phyloP scores from a whole-genome alignment of 2,329 filamentous ascomycete species.

The Pseudogymnoascus sp. region DNA sequence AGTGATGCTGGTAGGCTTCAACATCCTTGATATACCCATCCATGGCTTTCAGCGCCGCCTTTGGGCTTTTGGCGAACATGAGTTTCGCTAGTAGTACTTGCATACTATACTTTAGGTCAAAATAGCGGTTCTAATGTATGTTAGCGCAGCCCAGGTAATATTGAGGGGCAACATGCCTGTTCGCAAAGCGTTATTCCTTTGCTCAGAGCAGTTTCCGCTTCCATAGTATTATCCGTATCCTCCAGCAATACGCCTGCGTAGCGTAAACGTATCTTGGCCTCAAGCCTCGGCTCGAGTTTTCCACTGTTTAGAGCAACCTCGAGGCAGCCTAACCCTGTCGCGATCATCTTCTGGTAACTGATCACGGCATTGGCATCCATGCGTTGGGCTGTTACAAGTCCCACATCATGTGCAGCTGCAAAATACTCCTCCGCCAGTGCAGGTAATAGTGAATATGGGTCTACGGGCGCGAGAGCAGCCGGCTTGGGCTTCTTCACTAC shows the following conservation, averaged over 20 bases:
- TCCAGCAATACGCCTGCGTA: slow-evolving; percentile 63
- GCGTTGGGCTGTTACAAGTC: slow-evolving; percentile 39
- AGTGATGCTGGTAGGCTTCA: slow-evolving; percentile 57
- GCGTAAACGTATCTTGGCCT: slow-evolving; percentile 60
- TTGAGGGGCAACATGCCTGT: slow-evolving; percentile 37
- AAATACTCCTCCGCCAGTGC: slow-evolving; percentile 72
- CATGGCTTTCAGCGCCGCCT: slow-evolving; percentile 63
- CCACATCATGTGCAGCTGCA: slow-evolving; percentile 51
- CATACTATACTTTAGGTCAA: slow-evolving; percentile 69
- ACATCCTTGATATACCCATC: slow-evolving; percentile 62
- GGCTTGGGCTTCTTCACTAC: not conserved
- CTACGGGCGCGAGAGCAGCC: slow-evolving; percentile 19
- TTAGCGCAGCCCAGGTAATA: not conserved
- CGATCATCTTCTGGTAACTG: slow-evolving; percentile 65
- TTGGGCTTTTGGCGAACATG: slow-evolving; percentile 61
- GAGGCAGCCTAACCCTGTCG: slow-evolving; percentile 64
- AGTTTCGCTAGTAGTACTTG: slow-evolving; percentile 64
- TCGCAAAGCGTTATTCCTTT: slow-evolving; percentile 65
- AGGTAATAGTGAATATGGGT: slow-evolving; percentile 53
- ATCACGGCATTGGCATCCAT: slow-evolving; percentile 44
- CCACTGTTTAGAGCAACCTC: slow-evolving; percentile 58
- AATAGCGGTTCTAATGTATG: slow-evolving; percentile 41
- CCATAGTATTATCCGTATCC: slow-evolving; percentile 68
- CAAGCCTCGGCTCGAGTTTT: slow-evolving; percentile 53
- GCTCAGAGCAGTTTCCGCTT: slow-evolving; percentile 62